Conservation (phyloP, 164 flowering plant genomes). For the Aristolochia fimbriata region DNA sequence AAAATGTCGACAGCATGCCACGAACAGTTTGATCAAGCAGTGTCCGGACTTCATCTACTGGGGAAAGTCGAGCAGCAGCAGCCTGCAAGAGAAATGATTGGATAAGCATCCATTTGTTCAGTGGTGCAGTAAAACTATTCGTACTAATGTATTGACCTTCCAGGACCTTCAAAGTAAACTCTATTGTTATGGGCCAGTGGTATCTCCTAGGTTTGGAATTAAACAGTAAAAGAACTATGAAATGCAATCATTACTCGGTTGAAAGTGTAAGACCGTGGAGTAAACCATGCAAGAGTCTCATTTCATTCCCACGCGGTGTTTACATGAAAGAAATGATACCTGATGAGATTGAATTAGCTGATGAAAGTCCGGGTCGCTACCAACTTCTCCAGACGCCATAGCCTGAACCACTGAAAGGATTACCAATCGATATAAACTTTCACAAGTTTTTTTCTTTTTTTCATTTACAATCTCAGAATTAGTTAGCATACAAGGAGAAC, state of each 20-base stretch:
- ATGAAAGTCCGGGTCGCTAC: slow-evolving; percentile 17
- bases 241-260: too few species aligned
- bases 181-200: too few species aligned
- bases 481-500: too few species aligned
- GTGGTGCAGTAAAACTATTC: too few species aligned
- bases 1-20: slow-evolving; percentile 75
- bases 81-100: slow-evolving; percentile 24
- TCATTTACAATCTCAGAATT: too few species aligned
- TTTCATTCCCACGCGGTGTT: not conserved
- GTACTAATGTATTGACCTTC: too few species aligned
- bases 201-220: too few species aligned
- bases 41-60: slow-evolving; percentile 61
- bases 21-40: slow-evolving; percentile 43
- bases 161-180: too few species aligned
- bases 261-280: too few species aligned
- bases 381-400: slow-evolving; percentile 24
- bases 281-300: not conserved
- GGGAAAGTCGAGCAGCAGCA: slow-evolving; percentile 64
- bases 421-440: too few species aligned
- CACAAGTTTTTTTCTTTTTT: too few species aligned
- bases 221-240: too few species aligned
- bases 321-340: slow-evolving; percentile 18
- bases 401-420: slow-evolving; percentile 10
- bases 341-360: slow-evolving; percentile 55
- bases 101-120: not conserved